Evolutionary conservation across 177 flowering plant genomes (phyloP), one percentile per base, ranked within the genome.

Genomic region (Vitis hybrid): DNA sequence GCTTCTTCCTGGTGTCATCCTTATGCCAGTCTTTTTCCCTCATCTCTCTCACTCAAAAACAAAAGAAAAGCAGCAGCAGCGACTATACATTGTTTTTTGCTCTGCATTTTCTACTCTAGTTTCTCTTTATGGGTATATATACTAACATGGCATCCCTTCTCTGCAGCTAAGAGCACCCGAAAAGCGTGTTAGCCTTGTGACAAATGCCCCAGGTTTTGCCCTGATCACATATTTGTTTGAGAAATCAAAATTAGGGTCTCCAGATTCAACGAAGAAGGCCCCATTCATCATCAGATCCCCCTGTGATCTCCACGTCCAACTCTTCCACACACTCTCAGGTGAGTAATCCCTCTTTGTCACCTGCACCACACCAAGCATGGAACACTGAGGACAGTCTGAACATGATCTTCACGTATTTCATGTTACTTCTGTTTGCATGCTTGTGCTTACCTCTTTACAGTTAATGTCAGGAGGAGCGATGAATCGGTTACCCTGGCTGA

Each of bases 401-500:
- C 23, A 52, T 11, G 15, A 11, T 34, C 76, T 73, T 13, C 50
- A 21, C 15, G 5, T 51, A 6, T 15, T 54, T 23, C 39, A 62
- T n/a, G 13, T 21, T 5, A 2, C 2, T 19, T 59, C 48, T 26
- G 11, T 62, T 51, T 66, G 18, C 21, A 32, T n/a, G 3, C 6
- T 12, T 61, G 12, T 55, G 19, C 6, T 32, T 72, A 88, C 93
- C 90, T 88, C 85, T 82, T 91, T 91, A 19, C 76, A 76, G 21
- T 11, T 10, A 0, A 0, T 0, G 52, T 78, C 60, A 0, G 70
- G 73, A 0, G 95, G 89, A 18, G 97, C 95, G 55, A 83, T 76
- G 76, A 78, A 92, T 9, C 95, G 79, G 72, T 92, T 92, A 21
- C 97, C 97, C 70, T 92, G 89, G 80, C 93, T 89, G 69, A 88